phyloP scores from a whole-genome alignment of 208 protist genomes.

The Porcisia hertigi region DNA sequence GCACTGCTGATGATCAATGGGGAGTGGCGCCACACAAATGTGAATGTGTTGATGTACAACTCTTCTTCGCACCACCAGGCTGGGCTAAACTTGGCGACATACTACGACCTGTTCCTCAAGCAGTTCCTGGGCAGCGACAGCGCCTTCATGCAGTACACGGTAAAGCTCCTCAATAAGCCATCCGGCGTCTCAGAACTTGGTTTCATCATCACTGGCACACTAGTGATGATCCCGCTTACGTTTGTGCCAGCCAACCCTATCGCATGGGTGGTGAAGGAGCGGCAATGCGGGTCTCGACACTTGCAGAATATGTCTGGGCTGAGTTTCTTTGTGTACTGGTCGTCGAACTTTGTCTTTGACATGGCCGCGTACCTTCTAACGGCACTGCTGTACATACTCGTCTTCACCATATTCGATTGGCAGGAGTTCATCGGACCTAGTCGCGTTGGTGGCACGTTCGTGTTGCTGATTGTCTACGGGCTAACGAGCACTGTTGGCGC shows the following conservation, averaged over 20 bases:
- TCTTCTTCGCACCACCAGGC: conserved; percentile 29
- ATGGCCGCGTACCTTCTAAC: conserved; percentile 33
- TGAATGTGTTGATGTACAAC: conserved; percentile 19
- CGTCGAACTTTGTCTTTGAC: conserved; percentile 54
- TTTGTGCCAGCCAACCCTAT: conserved; percentile 58
- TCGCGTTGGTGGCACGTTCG: conserved; percentile 21
- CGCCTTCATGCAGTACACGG: neutral
- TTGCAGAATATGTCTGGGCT: conserved; percentile 77
- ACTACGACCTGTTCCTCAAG: conserved; percentile 93
- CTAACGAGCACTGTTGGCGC: conserved; percentile 21
- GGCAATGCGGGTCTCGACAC: conserved; percentile 61
- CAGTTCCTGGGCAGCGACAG: conserved; percentile 6
- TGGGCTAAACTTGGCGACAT: conserved; percentile 46
- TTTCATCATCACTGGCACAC: conserved; percentile 31
- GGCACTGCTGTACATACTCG: conserved; percentile 24
- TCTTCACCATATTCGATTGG: conserved; percentile 46
- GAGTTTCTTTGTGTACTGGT: conserved; percentile 59
- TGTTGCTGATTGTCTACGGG: conserved; percentile 43
- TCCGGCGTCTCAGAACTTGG: conserved; percentile 18
- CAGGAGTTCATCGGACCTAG: conserved; percentile 36
- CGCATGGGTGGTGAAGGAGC: conserved; percentile 75
- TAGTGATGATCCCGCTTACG: conserved; percentile 64
- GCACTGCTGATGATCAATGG: neutral
- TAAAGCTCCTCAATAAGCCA: conserved; percentile 17
- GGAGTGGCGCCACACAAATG: neutral